Percentiles rank a stretch among this genome's conserved stretches.
Conservation (phyloP, 164 flowering plant genomes). For the Dillenia turbinata region DNA sequence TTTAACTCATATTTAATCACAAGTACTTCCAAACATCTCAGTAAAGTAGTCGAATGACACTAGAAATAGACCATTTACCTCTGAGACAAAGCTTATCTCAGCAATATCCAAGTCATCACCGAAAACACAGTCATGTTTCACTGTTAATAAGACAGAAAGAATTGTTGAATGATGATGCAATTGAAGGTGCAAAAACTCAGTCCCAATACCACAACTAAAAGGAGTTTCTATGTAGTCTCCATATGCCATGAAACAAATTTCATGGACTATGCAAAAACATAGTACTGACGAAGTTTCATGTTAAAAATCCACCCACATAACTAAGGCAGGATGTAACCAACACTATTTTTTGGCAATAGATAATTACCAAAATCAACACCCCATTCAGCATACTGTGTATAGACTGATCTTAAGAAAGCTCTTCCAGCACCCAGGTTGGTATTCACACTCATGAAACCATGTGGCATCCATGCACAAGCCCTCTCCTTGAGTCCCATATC, state of each 20-base stretch:
- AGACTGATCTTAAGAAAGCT: slow-evolving; percentile 84
- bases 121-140: slow-evolving; percentile 93
- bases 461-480: slow-evolving; percentile 81
- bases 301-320: too few relatives aligned
- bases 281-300: too few relatives aligned
- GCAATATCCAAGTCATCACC: slow-evolving; percentile 73
- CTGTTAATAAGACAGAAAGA: slow-evolving; percentile 33
- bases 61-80: slow-evolving; percentile 35
- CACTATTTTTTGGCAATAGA: background rate
- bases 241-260: too few relatives aligned
- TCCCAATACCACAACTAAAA: too few relatives aligned
- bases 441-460: slow-evolving; percentile 93
- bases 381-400: slow-evolving; percentile 88
- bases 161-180: background rate
- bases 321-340: background rate
- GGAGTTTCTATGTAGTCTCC: too few relatives aligned
- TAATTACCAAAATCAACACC: slow-evolving; percentile 87
- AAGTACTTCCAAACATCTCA: background rate
- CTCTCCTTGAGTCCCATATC: slow-evolving; percentile 68
- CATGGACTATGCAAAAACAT: too few relatives aligned
- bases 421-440: slow-evolving; percentile 67
- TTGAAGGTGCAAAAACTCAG: too few relatives aligned
- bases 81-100: slow-evolving; percentile 70
- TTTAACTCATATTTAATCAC: background rate
- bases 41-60: background rate